Percentiles rank a stretch among this genome's conserved stretches.
These are phyloP conservation scores for Kluyveromyces dobzhanskii DNA, from an alignment of 805 yeast species.

Conservation along the genomic window DNA sequence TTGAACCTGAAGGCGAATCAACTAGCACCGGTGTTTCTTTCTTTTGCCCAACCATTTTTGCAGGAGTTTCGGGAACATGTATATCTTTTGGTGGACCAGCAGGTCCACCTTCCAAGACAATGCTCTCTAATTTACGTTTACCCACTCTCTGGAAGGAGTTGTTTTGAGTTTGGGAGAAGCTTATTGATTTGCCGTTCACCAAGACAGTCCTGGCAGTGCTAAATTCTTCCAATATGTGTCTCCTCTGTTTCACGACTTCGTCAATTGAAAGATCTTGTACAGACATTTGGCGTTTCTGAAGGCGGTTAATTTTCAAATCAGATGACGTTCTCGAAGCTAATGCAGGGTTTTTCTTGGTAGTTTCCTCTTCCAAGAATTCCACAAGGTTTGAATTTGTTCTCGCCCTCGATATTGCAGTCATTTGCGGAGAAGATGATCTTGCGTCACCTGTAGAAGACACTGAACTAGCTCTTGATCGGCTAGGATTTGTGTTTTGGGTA, in stretches of 20 bases:
- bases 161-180: not conserved
- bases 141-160: slow-evolving; percentile 26
- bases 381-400: slow-evolving; percentile 21
- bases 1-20: slow-evolving; percentile 7
- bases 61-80: slow-evolving; percentile 28
- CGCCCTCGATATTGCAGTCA: slow-evolving; percentile 7
- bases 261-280: slow-evolving; percentile 13
- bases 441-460: not conserved
- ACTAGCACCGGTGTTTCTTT: slow-evolving; percentile 15
- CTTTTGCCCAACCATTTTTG: slow-evolving; percentile 5
- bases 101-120: not conserved
- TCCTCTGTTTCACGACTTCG: slow-evolving; percentile 1
- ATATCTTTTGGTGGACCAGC: slow-evolving; percentile 1
- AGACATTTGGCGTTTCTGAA: slow-evolving; percentile 25
- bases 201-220: not conserved
- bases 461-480: slow-evolving; percentile 2
- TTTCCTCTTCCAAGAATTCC: slow-evolving; percentile 18
- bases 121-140: slow-evolving; percentile 12
- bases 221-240: slow-evolving; percentile 1
- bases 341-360: slow-evolving; percentile 11
- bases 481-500: not conserved
- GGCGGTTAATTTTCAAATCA: slow-evolving; percentile 21
- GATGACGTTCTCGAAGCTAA: slow-evolving; percentile 21
- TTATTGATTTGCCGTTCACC: slow-evolving; percentile 3
- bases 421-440: not conserved